phyloP scores from a whole-genome alignment of 2,329 filamentous ascomycete species.

The Blastomyces silverae region DNA sequence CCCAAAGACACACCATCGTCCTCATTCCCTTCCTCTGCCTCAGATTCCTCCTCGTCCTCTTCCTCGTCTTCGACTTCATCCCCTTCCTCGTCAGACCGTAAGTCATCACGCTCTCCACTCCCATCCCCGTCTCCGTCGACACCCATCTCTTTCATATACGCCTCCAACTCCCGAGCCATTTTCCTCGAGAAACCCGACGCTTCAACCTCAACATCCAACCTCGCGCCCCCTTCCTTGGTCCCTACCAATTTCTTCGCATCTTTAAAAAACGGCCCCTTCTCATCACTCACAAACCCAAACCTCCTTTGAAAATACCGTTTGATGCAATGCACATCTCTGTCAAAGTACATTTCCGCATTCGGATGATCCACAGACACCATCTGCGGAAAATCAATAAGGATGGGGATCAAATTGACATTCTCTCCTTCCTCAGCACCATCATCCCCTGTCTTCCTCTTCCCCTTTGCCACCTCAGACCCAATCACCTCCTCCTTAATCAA shows the following conservation, averaged over 20 bases:
- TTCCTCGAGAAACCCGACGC: constrained; percentile 95
- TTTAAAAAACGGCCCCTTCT: constrained; percentile 75
- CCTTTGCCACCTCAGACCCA: constrained; percentile 33
- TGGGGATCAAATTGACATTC: constrained; percentile 58
- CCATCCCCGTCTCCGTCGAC: constrained; percentile 47
- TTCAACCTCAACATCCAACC: constrained; percentile 81
- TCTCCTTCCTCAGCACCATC: constrained; percentile 29
- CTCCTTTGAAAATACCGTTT: constrained; percentile 87
- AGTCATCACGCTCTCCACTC: constrained; percentile 33
- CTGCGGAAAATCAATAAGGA: constrained; percentile 96
- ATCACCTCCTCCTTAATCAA: constrained; percentile 69
- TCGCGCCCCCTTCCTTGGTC: constrained; percentile 53
- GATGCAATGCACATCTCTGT: constrained; percentile 89
- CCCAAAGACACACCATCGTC: constrained; percentile 16
- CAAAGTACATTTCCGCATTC: constrained; percentile 96
- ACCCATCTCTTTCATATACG: constrained; percentile 71
- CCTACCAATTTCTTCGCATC: constrained; percentile 71
- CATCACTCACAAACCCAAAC: constrained; percentile 78
- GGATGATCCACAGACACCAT: constrained; percentile 93
- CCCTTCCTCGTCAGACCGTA: constrained; percentile 35
- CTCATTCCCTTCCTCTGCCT: constrained; percentile 21
- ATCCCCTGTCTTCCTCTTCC: constrained; percentile 29
- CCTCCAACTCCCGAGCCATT: constrained; percentile 89
- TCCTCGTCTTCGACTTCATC: constrained; percentile 37
- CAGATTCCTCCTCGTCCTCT: constrained; percentile 34